These are phyloP conservation scores for Pichia sp. DNA, from an alignment of 1,139 yeast genomes.

Conservation along the genomic window DNA sequence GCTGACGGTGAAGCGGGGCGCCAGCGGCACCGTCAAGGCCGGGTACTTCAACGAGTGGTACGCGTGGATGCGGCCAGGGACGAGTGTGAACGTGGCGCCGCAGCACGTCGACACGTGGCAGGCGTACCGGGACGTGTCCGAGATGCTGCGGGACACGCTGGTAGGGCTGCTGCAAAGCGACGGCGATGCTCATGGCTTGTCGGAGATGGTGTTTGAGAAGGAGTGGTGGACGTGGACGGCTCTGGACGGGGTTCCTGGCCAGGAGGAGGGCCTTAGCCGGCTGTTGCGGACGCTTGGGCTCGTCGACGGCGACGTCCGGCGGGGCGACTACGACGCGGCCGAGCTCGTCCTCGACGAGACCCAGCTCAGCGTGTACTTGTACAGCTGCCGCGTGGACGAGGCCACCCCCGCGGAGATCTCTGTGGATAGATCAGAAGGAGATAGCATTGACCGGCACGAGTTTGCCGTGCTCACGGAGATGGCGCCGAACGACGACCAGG, in stretches of 20 bases:
- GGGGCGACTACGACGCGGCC: not conserved
- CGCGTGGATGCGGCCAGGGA: constrained; percentile 8
- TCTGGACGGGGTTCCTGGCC: not conserved
- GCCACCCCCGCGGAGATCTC: not conserved
- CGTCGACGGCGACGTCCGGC: not conserved
- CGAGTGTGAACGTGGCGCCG: constrained; percentile 25
- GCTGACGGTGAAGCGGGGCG: not conserved
- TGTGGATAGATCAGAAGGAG: not conserved
- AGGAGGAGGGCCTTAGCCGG: not conserved
- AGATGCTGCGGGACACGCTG: constrained; percentile 14
- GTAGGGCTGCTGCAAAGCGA: not conserved
- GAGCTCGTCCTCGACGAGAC: not conserved
- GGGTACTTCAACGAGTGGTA: constrained; percentile 11
- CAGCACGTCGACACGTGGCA: constrained; percentile 21
- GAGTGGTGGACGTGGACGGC: constrained; percentile 25
- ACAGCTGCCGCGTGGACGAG: not conserved
- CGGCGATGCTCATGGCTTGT: not conserved
- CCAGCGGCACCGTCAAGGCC: not conserved
- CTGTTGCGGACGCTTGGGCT: not conserved
- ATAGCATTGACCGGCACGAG: not conserved
- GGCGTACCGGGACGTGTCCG: constrained; percentile 17
- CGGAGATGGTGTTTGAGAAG: constrained; percentile 19
- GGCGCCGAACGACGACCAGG: constrained; percentile 4
- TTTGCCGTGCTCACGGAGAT: not conserved
- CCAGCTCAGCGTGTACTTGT: not conserved